Evolutionary conservation across 768 basidiomycete genomes (phyloP).

Genomic region (Russula griseocarnosa): DNA sequence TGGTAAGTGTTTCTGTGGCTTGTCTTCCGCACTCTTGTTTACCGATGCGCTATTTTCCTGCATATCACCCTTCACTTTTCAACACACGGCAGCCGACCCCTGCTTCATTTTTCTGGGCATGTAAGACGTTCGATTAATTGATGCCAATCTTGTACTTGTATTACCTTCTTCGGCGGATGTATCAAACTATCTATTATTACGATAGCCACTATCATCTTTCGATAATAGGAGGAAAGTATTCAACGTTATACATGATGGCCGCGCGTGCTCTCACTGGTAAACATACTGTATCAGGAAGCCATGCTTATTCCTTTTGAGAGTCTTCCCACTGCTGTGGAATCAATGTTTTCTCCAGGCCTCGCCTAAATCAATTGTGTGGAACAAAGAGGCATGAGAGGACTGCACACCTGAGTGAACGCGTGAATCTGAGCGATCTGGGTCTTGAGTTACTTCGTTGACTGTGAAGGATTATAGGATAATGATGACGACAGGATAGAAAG

Average conservation of each 20-base stretch:
- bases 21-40: background rate
- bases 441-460: slow-evolving; percentile 80
- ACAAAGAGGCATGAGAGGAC: background rate
- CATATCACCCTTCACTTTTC: background rate
- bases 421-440: slow-evolving; percentile 75
- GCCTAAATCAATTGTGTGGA: background rate
- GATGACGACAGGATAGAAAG: background rate
- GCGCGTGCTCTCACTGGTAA: background rate
- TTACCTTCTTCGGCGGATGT: background rate
- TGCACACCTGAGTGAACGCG: slow-evolving; percentile 78
- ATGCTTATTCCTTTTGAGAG: slow-evolving; percentile 35
- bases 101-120: background rate
- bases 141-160: slow-evolving; percentile 5
- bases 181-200: background rate
- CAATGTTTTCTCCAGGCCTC: slow-evolving; percentile 56
- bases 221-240: slow-evolving; percentile 2
- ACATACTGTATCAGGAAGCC: background rate
- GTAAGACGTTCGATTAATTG: background rate
- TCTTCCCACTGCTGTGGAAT: slow-evolving; percentile 66
- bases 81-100: background rate
- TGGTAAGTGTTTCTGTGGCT: background rate
- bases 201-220: background rate
- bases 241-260: background rate
- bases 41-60: background rate
- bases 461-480: slow-evolving; percentile 2